Conservation (phyloP, 495 filamentous ascomycete genomes). For the Hyaloscypha bicolor region DNA sequence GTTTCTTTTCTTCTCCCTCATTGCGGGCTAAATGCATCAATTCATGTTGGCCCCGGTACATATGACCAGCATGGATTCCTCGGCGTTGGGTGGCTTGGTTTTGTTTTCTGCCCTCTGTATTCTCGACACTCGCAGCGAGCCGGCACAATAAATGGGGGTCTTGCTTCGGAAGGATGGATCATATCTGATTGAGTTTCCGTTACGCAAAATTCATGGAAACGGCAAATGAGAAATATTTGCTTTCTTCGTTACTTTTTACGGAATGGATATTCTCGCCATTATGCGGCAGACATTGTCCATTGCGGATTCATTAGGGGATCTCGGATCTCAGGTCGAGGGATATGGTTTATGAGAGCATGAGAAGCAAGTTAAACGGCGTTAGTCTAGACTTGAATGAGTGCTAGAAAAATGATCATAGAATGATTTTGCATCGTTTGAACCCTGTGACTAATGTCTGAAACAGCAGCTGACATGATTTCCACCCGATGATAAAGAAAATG, state of each 20-base stretch:
- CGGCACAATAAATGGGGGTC: conserved; percentile 8
- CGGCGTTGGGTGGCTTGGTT: conserved; percentile 26
- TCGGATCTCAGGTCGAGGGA: neutral
- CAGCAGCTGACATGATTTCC: neutral
- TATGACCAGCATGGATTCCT: conserved; percentile 21
- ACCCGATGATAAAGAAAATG: neutral
- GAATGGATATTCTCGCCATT: conserved; percentile 1
- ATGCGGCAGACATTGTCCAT: neutral
- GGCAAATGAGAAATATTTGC: neutral
- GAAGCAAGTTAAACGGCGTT: conserved; percentile 10
- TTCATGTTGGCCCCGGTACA: conserved; percentile 22
- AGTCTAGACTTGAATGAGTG: conserved; percentile 6
- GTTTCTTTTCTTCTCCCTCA: conserved; percentile 23
- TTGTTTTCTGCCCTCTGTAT: conserved; percentile 19
- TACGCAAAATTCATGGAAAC: neutral
- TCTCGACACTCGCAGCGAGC: conserved; percentile 15
- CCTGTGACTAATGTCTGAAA: neutral
- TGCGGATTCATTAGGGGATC: neutral
- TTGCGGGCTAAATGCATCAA: conserved; percentile 21
- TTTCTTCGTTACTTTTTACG: neutral
- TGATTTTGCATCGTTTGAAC: neutral
- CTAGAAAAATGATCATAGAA: conserved; percentile 8
- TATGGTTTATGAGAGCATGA: conserved; percentile 5
- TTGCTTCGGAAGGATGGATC: neutral
- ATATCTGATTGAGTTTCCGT: neutral